Conservation (phyloP, 768 basidiomycete species). For the Suillus placidus region DNA sequence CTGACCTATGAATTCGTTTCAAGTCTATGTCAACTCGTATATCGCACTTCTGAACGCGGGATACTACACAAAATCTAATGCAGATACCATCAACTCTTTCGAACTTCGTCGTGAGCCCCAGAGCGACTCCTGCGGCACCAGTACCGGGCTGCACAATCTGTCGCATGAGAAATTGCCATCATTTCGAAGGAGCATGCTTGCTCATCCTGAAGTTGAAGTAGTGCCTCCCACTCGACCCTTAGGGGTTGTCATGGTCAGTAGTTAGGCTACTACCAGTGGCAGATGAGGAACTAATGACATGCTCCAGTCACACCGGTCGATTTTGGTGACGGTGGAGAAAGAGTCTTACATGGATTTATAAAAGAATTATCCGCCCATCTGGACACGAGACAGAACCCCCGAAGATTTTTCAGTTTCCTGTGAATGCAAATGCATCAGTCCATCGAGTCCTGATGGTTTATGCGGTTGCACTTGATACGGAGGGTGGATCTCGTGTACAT, state of each 20-base stretch:
- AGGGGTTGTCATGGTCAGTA: background rate
- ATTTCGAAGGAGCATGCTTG: background rate
- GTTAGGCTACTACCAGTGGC: too few relatives aligned
- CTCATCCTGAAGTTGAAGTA: background rate
- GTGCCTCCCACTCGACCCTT: background rate
- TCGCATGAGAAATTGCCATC: background rate
- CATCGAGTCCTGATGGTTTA: background rate
- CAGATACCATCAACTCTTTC: background rate
- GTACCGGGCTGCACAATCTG: too few relatives aligned
- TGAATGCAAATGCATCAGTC: background rate
- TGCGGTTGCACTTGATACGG: background rate
- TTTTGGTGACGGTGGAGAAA: background rate
- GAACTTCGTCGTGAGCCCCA: background rate
- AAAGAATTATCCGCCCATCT: background rate
- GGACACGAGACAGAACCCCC: background rate
- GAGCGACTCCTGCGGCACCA: background rate
- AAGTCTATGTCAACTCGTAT: constrained; percentile 12
- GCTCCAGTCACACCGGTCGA: background rate
- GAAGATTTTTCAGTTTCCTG: background rate
- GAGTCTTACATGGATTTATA: background rate
- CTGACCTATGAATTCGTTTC: background rate
- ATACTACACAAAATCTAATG: background rate
- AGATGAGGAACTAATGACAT: background rate
- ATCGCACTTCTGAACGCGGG: constrained; percentile 6
- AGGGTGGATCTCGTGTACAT: background rate